Base-by-base conservation (phyloP, 2,329 filamentous ascomycete species). In the Cyclaneusma minus region DNA sequence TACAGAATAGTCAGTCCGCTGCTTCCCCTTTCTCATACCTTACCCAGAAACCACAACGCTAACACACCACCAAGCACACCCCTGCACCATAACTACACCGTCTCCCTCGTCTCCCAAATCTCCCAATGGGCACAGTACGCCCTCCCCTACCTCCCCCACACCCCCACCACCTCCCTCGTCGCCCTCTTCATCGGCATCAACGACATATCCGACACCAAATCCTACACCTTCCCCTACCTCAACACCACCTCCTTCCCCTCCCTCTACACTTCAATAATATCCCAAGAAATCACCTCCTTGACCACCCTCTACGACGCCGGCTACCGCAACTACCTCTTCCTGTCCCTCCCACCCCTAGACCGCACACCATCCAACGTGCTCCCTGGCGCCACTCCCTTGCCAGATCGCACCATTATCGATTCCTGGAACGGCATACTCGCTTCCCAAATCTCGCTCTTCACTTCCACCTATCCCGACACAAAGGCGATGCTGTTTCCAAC, bases 131-230 rank as follows among this genome's bases (percentile, higher is more conserved):
- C 50, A 3, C 37, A 37, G 2, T 63, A 62, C 32, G 62, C 46
- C 6, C n/a, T n/a, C n/a, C n/a, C n/a, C n/a, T 45, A 60, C 25
- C 16, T 26, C 4, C 24, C 24, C 5, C 13, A 20, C 13, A 26
- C 18, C 38, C 0, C 32, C 30, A 11, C 32, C 38, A 3, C 52
- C 11, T 51, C 57, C 2, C 45, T 68, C 2, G 52, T 66, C 0
- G 56, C 56, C 3, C 41, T 66, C 19, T 69, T 59, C 56, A 69
- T 68, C 23, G 65, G 61, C 2, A 53, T 68, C 31, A 69, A 69
- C 38, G 64, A 69, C 30, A 62, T 69, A 33, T 54, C 51, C 34
- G 63, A 69, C 38, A 55, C 55, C 5, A 49, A 45, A 9, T 51
- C 55, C 21, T 55, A 53, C 24, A 49, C 35, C 8, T 44, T 56